Percentiles rank a stretch among this genome's conserved stretches.
These are phyloP conservation scores for Erysimum cheiri DNA, from an alignment of 441 rosid genomes.

Conservation along the genomic window DNA sequence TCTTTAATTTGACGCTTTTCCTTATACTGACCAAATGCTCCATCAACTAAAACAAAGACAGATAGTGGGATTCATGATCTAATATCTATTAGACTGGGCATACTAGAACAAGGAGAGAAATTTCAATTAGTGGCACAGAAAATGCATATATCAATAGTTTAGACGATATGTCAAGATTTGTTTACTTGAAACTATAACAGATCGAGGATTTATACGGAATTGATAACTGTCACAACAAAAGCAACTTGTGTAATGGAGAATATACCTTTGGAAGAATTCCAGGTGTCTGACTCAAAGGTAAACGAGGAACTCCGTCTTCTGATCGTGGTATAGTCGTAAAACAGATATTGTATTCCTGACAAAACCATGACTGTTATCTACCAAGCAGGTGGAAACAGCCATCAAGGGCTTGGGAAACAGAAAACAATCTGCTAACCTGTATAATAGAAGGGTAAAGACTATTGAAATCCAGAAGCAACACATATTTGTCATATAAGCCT, in stretches of 20 bases:
- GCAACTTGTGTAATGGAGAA: conserved; percentile 23
- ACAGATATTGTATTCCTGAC: conserved; percentile 95
- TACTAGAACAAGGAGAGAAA: conserved; percentile 26
- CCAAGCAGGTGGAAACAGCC: conserved; percentile 29
- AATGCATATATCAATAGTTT: conserved; percentile 8
- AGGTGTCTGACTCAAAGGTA: conserved; percentile 71
- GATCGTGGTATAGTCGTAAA: conserved; percentile 92
- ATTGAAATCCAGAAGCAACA: conserved; percentile 94
- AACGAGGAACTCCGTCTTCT: conserved; percentile 71
- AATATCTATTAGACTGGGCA: conserved; percentile 5
- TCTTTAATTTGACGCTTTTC: conserved; percentile 79
- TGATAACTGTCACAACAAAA: conserved; percentile 12
- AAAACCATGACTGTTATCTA: conserved; percentile 18
- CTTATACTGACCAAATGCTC: conserved; percentile 88
- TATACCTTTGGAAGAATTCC: conserved; percentile 96
- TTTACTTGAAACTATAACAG: conserved; percentile 17
- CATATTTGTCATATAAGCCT: conserved; percentile 92
- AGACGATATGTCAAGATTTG: conserved; percentile 14
- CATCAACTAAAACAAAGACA: conserved; percentile 70
- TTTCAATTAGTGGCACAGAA: conserved; percentile 2
- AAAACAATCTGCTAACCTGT: conserved; percentile 66
- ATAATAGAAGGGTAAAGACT: conserved; percentile 99
- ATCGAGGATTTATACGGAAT: conserved; percentile 9
- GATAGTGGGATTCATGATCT: conserved; percentile 34
- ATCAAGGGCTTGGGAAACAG: conserved; percentile 24